phyloP scores from a whole-genome alignment of 495 filamentous ascomycete species.

The Hapsidospora chrysogenum region DNA sequence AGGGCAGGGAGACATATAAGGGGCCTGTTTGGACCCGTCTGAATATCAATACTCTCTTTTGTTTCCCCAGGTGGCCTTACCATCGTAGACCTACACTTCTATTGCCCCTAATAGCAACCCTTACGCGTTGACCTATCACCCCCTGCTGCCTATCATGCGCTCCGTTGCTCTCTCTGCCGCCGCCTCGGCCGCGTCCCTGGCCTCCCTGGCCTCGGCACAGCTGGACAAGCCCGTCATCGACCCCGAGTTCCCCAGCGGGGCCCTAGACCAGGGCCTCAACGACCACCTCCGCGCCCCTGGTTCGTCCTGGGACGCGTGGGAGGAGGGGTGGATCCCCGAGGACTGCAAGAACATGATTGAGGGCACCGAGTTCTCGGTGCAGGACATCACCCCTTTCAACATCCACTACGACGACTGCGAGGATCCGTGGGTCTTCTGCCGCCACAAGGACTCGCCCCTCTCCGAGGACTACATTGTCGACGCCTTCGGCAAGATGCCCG shows the following conservation, averaged over 20 bases:
- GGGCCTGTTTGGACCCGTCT: too few species aligned
- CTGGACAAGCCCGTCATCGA: slow-evolving; percentile 1
- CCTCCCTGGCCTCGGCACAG: background rate
- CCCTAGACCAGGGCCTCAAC: background rate
- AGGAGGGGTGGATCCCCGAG: slow-evolving; percentile 10
- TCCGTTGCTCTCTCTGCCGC: too few species aligned
- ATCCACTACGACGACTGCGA: slow-evolving; percentile 15
- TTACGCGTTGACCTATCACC: too few species aligned
- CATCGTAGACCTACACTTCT: too few species aligned
- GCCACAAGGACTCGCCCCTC: slow-evolving; percentile 8
- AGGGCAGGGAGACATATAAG: too few species aligned
- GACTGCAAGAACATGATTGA: slow-evolving; percentile 9
- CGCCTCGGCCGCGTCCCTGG: too few species aligned
- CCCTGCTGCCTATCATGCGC: too few species aligned
- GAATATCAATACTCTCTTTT: too few species aligned
- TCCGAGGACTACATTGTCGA: slow-evolving; percentile 7
- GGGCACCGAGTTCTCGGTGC: slow-evolving; percentile 4
- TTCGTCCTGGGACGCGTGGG: slow-evolving; percentile 6
- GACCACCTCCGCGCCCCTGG: background rate
- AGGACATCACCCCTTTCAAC: slow-evolving; percentile 13
- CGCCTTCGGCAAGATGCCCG: slow-evolving; percentile 15
- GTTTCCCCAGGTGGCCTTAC: too few species aligned
- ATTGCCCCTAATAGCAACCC: too few species aligned
- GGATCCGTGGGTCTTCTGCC: slow-evolving; percentile 16
- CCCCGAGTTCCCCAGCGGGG: background rate